These are phyloP conservation scores for Vitis hybrid DNA, from an alignment of 177 flowering plant genomes.

Conservation along the genomic window DNA sequence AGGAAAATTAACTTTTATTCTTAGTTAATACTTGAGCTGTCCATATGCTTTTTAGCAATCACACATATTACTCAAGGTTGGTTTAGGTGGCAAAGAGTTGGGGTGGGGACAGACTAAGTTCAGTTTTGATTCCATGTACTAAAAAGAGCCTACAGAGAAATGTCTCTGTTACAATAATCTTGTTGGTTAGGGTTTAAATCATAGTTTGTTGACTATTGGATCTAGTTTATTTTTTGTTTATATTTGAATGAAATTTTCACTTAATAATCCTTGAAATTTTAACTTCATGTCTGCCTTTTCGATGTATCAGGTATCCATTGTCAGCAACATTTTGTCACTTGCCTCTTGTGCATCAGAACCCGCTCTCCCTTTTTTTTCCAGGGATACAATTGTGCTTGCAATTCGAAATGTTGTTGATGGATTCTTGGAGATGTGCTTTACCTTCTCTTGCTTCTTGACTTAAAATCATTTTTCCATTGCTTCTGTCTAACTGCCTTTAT, in stretches of 20 bases:
- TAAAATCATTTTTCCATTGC: slow-evolving; percentile 1
- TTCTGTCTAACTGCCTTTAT: slow-evolving; percentile 2
- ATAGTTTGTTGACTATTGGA: too few relatives aligned
- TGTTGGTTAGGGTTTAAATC: too few relatives aligned
- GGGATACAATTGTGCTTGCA: slow-evolving; percentile 51
- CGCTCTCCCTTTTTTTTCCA: slow-evolving; percentile 62
- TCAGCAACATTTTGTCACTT: slow-evolving; percentile 66
- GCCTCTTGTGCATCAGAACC: slow-evolving; percentile 62
- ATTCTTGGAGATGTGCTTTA: slow-evolving; percentile 66
- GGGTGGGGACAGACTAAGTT: too few relatives aligned
- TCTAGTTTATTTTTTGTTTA: too few relatives aligned
- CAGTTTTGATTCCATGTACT: too few relatives aligned
- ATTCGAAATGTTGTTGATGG: slow-evolving; percentile 86
- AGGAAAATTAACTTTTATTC: too few relatives aligned
- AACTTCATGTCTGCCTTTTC: neutral
- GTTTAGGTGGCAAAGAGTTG: too few relatives aligned
- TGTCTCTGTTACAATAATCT: too few relatives aligned
- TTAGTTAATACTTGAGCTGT: too few relatives aligned
- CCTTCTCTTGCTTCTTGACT: slow-evolving; percentile 1
- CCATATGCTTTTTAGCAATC: too few relatives aligned
- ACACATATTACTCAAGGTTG: too few relatives aligned
- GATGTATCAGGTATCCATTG: slow-evolving; percentile 69
- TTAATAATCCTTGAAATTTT: neutral
- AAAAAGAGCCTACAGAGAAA: too few relatives aligned
- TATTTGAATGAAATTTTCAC: neutral